Conservation (phyloP, 2,329 filamentous ascomycete species). For the Phialocephala sp. region DNA sequence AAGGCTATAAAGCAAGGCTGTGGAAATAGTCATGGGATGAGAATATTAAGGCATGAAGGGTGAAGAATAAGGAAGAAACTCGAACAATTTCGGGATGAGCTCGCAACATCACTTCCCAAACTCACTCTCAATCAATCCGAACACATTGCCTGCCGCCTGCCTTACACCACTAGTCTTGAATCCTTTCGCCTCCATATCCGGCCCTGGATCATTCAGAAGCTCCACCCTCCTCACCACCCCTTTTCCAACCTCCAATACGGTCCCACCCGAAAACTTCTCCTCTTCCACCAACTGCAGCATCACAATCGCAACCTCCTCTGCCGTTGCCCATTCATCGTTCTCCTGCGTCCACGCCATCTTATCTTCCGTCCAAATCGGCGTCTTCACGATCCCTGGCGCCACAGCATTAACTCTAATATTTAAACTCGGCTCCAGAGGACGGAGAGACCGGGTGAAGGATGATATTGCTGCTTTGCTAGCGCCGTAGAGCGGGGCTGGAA, state of each 20-base stretch:
- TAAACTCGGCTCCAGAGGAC: slow-evolving; percentile 28
- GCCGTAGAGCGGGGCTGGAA: slow-evolving; percentile 50
- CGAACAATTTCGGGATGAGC: not conserved
- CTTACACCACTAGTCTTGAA: slow-evolving; percentile 17
- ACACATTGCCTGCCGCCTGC: slow-evolving; percentile 12
- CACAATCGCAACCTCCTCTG: slow-evolving; percentile 48
- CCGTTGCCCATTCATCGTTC: slow-evolving; percentile 49
- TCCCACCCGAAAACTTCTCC: slow-evolving; percentile 45
- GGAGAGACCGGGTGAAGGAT: slow-evolving; percentile 49
- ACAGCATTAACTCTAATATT: slow-evolving; percentile 49
- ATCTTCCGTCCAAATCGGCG: slow-evolving; percentile 30
- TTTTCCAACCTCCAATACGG: slow-evolving; percentile 50
- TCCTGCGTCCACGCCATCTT: slow-evolving; percentile 26
- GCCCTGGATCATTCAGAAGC: slow-evolving; percentile 44
- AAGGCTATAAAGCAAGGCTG: no score
- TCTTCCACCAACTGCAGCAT: slow-evolving; percentile 49
- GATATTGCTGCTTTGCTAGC: slow-evolving; percentile 54
- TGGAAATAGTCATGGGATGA: no score
- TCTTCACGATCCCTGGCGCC: slow-evolving; percentile 49
- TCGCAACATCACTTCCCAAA: slow-evolving; percentile 17
- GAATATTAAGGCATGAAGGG: no score
- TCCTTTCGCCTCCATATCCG: slow-evolving; percentile 15
- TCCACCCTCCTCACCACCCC: slow-evolving; percentile 43
- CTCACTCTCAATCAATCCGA: slow-evolving; percentile 21
- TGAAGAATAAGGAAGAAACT: no score